Percentiles rank a stretch among this genome's conserved stretches.
phyloP scores from a whole-genome alignment of 192 early-diverging fungal species.

The Coemansia sp. region DNA sequence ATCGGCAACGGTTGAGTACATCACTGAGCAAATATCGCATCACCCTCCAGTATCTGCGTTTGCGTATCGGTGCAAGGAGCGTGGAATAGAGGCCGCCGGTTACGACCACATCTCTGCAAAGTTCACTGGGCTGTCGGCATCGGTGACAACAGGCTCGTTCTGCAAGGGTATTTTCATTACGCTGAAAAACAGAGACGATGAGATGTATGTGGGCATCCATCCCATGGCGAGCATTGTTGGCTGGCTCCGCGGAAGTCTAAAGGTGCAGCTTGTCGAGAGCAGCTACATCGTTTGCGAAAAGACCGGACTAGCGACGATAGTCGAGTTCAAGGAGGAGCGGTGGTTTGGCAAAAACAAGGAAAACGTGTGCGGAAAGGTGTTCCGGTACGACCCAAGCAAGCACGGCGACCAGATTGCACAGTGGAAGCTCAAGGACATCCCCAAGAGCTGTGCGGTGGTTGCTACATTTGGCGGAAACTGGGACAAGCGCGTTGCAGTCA shows the following conservation, averaged over 20 bases:
- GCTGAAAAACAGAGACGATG: constrained; percentile 58
- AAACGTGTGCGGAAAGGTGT: constrained; percentile 67
- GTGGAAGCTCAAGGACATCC: constrained; percentile 60
- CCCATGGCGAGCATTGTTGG: constrained; percentile 68
- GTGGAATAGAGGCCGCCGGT: constrained; percentile 63
- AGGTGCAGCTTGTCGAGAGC: constrained; percentile 61
- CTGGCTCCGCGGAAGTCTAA: constrained; percentile 65
- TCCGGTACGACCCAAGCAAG: constrained; percentile 58
- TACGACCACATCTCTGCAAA: constrained; percentile 71
- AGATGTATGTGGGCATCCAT: constrained; percentile 67
- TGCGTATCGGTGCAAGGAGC: constrained; percentile 61
- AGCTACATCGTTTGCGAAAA: constrained; percentile 65
- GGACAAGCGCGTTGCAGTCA: constrained; percentile 60
- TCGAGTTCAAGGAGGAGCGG: constrained; percentile 75
- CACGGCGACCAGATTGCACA: constrained; percentile 29
- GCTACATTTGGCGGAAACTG: constrained; percentile 65
- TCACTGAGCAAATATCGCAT: constrained; percentile 65
- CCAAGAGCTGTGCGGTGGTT: constrained; percentile 53
- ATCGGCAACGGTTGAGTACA: constrained; percentile 56
- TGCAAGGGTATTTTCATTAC: constrained; percentile 68
- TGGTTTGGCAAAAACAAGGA: constrained; percentile 69
- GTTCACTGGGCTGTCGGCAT: constrained; percentile 74
- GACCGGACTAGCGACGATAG: constrained; percentile 60
- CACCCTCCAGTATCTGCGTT: constrained; percentile 65
- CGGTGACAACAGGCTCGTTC: constrained; percentile 64